phyloP scores from a whole-genome alignment of 345 rosid genomes.

The Eucalyptus melliodora region DNA sequence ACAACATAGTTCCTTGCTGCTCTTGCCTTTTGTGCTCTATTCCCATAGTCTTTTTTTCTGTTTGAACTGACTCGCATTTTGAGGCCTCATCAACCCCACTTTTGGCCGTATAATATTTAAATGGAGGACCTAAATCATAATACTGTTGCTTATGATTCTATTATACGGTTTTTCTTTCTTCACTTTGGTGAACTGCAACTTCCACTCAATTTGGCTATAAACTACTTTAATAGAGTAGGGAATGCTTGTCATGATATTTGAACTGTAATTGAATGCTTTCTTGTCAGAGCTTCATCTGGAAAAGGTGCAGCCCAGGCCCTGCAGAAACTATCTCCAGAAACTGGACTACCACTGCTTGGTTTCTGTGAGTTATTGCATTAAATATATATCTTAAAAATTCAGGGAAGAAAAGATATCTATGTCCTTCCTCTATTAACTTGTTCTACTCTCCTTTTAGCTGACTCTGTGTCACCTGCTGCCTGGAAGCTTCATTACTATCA shows the following conservation, averaged over 20 bases:
- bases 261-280: background rate
- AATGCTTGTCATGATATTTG: background rate
- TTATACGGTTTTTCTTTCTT: background rate
- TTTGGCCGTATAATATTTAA: background rate
- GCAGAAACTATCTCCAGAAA: slow-evolving; percentile 59
- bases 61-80: background rate
- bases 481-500: slow-evolving; percentile 97
- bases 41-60: background rate
- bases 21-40: background rate
- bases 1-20: background rate
- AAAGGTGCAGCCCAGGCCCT: slow-evolving; percentile 62
- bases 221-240: background rate
- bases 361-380: slow-evolving; percentile 32
- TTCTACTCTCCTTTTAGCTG: slow-evolving; percentile 13
- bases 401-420: background rate
- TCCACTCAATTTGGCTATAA: background rate
- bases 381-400: background rate
- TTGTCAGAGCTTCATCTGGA: slow-evolving; percentile 82
- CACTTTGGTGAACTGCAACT: background rate
- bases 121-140: background rate
- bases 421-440: background rate
- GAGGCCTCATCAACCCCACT: background rate
- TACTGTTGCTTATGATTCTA: background rate
- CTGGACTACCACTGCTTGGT: slow-evolving; percentile 55
- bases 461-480: slow-evolving; percentile 33